Base-by-base conservation (phyloP, 768 basidiomycete genomes). In the Macrolepiota albuminosa region DNA sequence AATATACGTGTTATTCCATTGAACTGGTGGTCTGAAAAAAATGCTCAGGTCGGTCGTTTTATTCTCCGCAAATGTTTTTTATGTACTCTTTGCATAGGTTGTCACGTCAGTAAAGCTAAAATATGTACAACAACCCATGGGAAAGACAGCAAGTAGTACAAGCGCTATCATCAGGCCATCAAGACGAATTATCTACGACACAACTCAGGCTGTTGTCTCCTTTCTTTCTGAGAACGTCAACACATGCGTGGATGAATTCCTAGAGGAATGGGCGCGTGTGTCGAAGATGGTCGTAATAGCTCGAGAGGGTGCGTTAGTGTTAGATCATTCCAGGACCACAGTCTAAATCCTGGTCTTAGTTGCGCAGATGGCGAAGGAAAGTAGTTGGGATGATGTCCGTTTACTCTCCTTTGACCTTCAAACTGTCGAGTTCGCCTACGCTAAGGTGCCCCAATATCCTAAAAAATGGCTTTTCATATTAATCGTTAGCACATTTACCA, bases 241-340 rank as follows among this genome's bases (percentile, higher is more conserved):
- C 64, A 87, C 86, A 8, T 95, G 93, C 67, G 91, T 97, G 21
- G 89, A 90, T 60, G 89, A 93, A 65, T 95, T 97, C 70, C 73
- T 92, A 64, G 91, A 94, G 68, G 93, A 95, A 71, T 96, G 94
- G 93, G 91, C 91, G 43, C 79, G 89, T 48, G 90, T 96, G 34
- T 92, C 91, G 21, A 95, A 94, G 73, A 93, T 95, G 83, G 91
- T 95, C 13, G 91, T 95, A 31, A 93, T 96, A 57, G 94, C 93
- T 13, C 84, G 92, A 61, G 91, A 95, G 76, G 85, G 93, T 91
- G 68, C 49, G 54, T n/a, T 10, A 13, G 67, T 63, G 2, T 26
- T 42, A n/a, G 51, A 8, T n/a, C n/a, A 18, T 21, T 29, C 54
- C 29, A 21, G 10, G 21, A 40, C 8, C 51, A 56, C 47, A 48